Conservation (phyloP, 2,329 filamentous ascomycete species). For the Botrytis paeoniae region DNA sequence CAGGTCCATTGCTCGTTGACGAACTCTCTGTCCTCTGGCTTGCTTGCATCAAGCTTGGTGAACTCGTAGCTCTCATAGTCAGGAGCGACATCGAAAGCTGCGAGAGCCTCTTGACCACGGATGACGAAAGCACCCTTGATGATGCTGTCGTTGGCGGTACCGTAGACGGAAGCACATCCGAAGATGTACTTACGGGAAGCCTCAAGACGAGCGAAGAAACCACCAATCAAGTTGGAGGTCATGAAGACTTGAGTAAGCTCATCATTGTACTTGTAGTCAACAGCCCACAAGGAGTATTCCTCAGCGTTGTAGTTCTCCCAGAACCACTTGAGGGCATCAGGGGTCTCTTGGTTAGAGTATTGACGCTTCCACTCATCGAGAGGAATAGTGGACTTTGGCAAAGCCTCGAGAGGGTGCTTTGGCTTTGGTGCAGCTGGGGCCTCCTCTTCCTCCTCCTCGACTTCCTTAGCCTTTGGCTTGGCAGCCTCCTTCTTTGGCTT, state of each 20-base stretch:
- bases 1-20: conserved; percentile 87
- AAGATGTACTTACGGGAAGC: conserved; percentile 98
- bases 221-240: conserved; percentile 97
- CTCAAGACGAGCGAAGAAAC: conserved; percentile 97
- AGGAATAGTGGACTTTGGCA: conserved; percentile 74
- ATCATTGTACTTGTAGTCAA: conserved; percentile 98
- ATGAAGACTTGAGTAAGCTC: conserved; percentile 98
- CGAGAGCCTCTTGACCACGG: conserved; percentile 81
- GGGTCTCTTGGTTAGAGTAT: conserved; percentile 94
- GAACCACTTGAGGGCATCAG: conserved; percentile 90
- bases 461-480: conserved; percentile 45
- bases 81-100: conserved; percentile 94
- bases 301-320: conserved; percentile 93
- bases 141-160: conserved; percentile 81
- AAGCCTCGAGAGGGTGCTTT: conserved; percentile 91
- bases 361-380: conserved; percentile 98
- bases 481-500: conserved; percentile 50
- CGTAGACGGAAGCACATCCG: conserved; percentile 85
- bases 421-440: conserved; percentile 69
- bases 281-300: conserved; percentile 93
- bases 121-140: conserved; percentile 93
- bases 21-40: conserved; percentile 78
- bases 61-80: conserved; percentile 97
- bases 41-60: conserved; percentile 90
- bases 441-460: conserved; percentile 62